Evolutionary conservation across 352 stramenopile genomes (phyloP).

Genomic region (Globisporangium takayamanum): DNA sequence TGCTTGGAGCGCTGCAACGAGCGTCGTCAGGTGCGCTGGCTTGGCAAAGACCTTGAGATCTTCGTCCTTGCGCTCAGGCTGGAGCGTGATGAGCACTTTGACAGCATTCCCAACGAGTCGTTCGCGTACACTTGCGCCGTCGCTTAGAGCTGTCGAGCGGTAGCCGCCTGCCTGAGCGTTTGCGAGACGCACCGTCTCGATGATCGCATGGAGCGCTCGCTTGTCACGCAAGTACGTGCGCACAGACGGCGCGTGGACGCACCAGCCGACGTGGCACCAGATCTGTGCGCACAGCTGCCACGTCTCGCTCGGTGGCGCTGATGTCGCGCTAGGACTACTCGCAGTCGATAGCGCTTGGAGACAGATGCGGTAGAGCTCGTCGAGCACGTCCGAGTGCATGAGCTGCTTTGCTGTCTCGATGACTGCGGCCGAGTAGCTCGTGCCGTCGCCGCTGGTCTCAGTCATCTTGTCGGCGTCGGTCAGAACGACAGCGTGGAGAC

Average conservation of each 20-base stretch:
- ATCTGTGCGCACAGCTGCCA: conserved; percentile 66
- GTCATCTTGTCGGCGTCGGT: not conserved
- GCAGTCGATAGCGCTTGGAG: conserved; percentile 18
- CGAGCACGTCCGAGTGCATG: conserved; percentile 15
- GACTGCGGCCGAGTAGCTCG: too few species aligned
- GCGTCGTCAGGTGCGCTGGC: conserved; percentile 20
- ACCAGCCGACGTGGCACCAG: conserved; percentile 72
- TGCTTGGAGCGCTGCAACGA: conserved; percentile 38
- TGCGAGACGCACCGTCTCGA: conserved; percentile 31
- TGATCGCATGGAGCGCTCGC: conserved; percentile 24
- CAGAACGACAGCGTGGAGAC: conserved; percentile 29
- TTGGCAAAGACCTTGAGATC: conserved; percentile 20
- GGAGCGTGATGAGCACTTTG: conserved; percentile 57
- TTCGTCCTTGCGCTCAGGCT: conserved; percentile 15
- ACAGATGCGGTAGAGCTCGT: conserved; percentile 27
- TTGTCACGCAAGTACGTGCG: conserved; percentile 33
- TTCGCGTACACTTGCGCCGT: conserved; percentile 27
- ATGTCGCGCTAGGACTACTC: too few species aligned
- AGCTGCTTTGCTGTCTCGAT: conserved; percentile 7
- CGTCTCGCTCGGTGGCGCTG: conserved; percentile 11
- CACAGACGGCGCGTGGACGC: conserved; percentile 20
- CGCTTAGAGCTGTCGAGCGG: not conserved
- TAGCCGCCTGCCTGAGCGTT: conserved; percentile 18
- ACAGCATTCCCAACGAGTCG: conserved; percentile 57
- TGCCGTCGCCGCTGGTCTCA: not conserved